Evolutionary conservation across 208 protist species (phyloP).

Genomic region (Trypanosoma brucei): DNA sequence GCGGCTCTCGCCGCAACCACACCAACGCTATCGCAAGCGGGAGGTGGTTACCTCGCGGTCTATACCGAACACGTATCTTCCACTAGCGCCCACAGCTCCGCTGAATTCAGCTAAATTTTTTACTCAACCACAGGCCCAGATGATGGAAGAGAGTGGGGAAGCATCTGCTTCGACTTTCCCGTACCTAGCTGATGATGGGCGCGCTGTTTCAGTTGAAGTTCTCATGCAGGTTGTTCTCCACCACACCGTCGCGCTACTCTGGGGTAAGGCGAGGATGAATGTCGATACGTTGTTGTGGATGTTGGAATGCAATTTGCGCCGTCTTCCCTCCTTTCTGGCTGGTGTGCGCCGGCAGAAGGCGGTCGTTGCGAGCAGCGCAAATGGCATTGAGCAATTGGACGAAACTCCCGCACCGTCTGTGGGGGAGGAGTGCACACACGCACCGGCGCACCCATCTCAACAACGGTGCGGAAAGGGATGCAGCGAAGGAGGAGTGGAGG

Average conservation of each 20-base stretch:
- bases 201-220: constrained; percentile 47
- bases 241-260: constrained; percentile 60
- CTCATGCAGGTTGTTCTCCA: constrained; percentile 75
- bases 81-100: neutral
- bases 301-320: constrained; percentile 76
- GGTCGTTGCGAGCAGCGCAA: neutral
- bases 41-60: neutral
- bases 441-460: neutral
- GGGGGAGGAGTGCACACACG: neutral
- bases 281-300: constrained; percentile 57
- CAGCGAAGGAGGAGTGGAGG: neutral
- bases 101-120: neutral
- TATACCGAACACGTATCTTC: neutral
- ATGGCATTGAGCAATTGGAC: neutral
- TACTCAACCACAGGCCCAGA: neutral
- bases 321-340: constrained; percentile 53
- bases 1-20: neutral
- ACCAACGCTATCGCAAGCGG: constrained; percentile 18
- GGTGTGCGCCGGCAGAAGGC: constrained; percentile 5
- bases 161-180: neutral
- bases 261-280: constrained; percentile 52
- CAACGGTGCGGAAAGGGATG: neutral
- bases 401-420: neutral
- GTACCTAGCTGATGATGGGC: constrained; percentile 13
- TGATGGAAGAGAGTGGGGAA: neutral